These are phyloP conservation scores for Moesziomyces antarcticus DNA, from an alignment of 1,284 basidiomycete genomes.

Conservation along the genomic window DNA sequence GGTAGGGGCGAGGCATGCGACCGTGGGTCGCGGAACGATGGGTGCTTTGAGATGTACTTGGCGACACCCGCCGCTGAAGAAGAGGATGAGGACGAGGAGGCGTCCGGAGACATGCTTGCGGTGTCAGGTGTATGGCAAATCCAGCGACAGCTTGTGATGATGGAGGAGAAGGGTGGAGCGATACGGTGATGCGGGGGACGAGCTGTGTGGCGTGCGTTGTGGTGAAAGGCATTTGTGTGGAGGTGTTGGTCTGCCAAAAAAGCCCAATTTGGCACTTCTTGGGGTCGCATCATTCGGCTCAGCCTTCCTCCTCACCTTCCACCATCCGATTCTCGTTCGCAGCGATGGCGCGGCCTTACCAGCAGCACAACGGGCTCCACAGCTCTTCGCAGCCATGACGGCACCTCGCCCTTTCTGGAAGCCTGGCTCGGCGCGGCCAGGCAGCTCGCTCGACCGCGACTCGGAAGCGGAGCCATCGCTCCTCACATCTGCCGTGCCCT, in stretches of 20 bases:
- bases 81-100: background rate
- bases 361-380: background rate
- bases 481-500: background rate
- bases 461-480: constrained; percentile 6
- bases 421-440: constrained; percentile 58
- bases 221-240: constrained; percentile 13
- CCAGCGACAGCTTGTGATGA: too few relatives aligned
- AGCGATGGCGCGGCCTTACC: background rate
- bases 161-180: background rate
- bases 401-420: constrained; percentile 58
- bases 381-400: background rate
- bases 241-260: constrained; percentile 35
- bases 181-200: background rate
- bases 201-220: background rate
- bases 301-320: background rate
- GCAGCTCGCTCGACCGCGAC: constrained; percentile 34
- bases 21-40: constrained; percentile 26
- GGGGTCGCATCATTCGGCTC: background rate
- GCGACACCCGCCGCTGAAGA: constrained; percentile 5
- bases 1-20: constrained; percentile 71
- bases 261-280: background rate
- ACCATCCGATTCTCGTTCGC: background rate
- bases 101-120: background rate
- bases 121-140: too few relatives aligned
- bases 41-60: constrained; percentile 33